phyloP scores from a whole-genome alignment of 768 basidiomycete genomes.

The Inosperma sp. region DNA sequence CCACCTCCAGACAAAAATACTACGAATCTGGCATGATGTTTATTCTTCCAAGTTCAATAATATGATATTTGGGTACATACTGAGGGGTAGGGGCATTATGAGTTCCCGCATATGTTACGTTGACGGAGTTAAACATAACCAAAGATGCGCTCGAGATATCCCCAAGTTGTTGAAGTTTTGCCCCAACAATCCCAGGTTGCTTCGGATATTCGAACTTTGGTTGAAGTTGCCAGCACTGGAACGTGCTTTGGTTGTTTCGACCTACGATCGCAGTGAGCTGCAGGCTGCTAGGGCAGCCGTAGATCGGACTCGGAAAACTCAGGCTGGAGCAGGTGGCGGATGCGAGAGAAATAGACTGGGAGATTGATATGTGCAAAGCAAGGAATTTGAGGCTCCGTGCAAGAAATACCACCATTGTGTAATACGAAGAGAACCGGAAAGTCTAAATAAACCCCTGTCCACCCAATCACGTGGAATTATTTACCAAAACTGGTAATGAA shows the following conservation, averaged over 20 bases:
- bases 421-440: no score
- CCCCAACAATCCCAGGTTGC: not conserved
- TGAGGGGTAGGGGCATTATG: constrained; percentile 1
- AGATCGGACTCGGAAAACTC: no score
- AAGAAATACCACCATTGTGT: no score
- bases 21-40: not conserved
- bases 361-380: no score
- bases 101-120: not conserved
- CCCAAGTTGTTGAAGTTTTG: constrained; percentile 3
- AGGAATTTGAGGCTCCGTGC: no score
- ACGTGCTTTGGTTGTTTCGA: not conserved
- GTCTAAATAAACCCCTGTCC: no score
- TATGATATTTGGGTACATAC: not conserved
- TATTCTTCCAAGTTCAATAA: not conserved
- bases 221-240: constrained; percentile 10
- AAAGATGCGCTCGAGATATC: not conserved
- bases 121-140: not conserved
- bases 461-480: no score
- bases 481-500: no score
- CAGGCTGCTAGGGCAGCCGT: no score
- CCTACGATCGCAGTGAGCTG: constrained; percentile 7
- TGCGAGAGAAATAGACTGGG: no score
- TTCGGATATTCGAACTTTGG: not conserved
- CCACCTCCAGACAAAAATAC: constrained; percentile 8
- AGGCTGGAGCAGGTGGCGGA: no score